Evolutionary conservation across 257 asterid species (phyloP), one percentile per base, ranked within the genome.

Genomic region (Ballota nigra): DNA sequence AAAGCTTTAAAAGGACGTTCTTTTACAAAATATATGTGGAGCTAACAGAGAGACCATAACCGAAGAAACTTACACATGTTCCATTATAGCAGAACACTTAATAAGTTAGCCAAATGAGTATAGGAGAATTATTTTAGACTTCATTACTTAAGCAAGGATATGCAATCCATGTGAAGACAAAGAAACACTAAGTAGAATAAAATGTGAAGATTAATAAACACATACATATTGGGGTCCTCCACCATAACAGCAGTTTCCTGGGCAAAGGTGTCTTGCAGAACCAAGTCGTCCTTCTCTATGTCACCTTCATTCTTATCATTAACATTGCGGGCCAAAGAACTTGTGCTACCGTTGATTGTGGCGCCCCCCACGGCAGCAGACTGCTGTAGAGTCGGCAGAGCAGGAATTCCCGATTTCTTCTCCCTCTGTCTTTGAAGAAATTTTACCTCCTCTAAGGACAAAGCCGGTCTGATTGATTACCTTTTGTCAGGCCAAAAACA

Each of bases 191-290:
- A 63, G 7, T 12, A 45, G 10, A 55, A 15, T 12, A 22, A 34
- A 71, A 57, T 31, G 62, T 15, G 62, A 56, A 66, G 31, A 59
- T 16, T 20, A 63, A 12, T 38, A 12, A 69, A 23, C 31, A 22
- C 75, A 66, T 86, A 90, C 98, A 94, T 94, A 78, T 87, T 94
- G 33, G 99, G 99, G 77, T 94, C 99, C 83, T 94, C 99, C 18
- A 78, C 97, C 96, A 94, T 82, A 49, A 94, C 97, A 15, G 99
- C 99, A 71, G 99, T 94, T 84, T 91, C 99, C 82, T 88, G 97
- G 73, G 99, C 99, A 83, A 94, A 94, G 8, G 99, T 94, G 78
- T 94, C 99, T 82, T 94, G 99, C 88, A 94, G 82, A 64, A 91
- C 97, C 85, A 94, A 70, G 57, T 94, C 99, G 58, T 94, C 98